Conservation (phyloP, 495 filamentous ascomycete species). For the Achaetomiella virescens region DNA sequence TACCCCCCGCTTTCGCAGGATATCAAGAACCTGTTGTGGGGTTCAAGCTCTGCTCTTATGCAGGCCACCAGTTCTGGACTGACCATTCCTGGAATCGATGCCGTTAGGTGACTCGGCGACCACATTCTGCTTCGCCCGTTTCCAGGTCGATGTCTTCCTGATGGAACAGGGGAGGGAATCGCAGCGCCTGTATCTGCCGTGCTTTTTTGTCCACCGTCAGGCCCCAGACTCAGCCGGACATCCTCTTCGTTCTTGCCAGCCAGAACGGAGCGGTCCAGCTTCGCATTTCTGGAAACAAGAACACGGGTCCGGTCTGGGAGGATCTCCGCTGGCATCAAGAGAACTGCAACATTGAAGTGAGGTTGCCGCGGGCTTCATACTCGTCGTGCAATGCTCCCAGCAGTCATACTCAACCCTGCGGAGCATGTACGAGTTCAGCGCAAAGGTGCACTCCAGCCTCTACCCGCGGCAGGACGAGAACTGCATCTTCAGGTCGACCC, state of each 20-base stretch:
- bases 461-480: conserved; percentile 59
- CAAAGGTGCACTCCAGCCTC: conserved; percentile 63
- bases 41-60: conserved; percentile 44
- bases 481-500: conserved; percentile 54
- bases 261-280: conserved; percentile 71
- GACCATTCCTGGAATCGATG: conserved; percentile 58
- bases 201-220: conserved; percentile 67
- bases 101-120: conserved; percentile 64
- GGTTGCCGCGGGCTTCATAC: conserved; percentile 59
- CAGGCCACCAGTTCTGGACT: conserved; percentile 30
- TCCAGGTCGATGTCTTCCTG: conserved; percentile 63
- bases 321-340: conserved; percentile 70
- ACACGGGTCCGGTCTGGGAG: conserved; percentile 67
- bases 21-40: conserved; percentile 58
- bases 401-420: conserved; percentile 68
- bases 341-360: conserved; percentile 53
- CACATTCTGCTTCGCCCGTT: conserved; percentile 67
- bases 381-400: conserved; percentile 63
- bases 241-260: conserved; percentile 64
- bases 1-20: conserved; percentile 66
- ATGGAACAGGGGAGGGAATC: conserved; percentile 61
- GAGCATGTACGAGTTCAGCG: conserved; percentile 75
- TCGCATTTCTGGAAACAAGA: conserved; percentile 61
- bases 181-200: conserved; percentile 59
- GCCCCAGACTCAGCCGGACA: conserved; percentile 56